Conservation (phyloP, 2,329 filamentous ascomycete genomes). For the Tolypocladium endophyticum region DNA sequence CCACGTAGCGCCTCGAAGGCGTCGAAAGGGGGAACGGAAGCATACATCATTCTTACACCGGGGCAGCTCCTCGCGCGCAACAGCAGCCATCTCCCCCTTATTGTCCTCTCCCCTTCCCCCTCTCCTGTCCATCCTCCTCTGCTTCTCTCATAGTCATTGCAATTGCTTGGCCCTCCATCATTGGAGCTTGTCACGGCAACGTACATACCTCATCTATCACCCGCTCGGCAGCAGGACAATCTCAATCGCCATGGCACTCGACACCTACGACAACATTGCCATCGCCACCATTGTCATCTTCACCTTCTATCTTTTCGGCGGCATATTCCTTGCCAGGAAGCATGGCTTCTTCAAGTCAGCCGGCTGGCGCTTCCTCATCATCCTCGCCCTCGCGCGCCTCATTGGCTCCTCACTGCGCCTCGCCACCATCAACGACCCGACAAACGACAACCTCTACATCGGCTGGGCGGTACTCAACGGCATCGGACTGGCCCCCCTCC, state of each 20-base stretch:
- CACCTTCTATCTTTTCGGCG: slow-evolving; percentile 15
- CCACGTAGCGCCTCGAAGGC: not conserved
- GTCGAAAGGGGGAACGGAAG: not conserved
- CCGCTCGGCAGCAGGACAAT: not conserved
- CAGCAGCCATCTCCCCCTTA: not conserved
- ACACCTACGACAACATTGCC: slow-evolving; percentile 19
- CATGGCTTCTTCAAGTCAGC: slow-evolving; percentile 46
- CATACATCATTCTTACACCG: not conserved
- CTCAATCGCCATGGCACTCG: slow-evolving; percentile 10
- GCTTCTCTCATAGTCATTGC: not conserved
- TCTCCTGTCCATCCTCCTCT: not conserved
- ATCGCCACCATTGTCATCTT: slow-evolving; percentile 21
- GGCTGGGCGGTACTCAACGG: slow-evolving; percentile 21
- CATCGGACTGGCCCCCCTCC: slow-evolving; percentile 30
- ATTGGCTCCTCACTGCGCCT: slow-evolving; percentile 37
- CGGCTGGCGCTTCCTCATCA: slow-evolving; percentile 49
- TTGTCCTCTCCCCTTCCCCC: not conserved
- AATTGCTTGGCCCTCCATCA: not conserved
- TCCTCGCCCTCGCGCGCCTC: slow-evolving; percentile 48
- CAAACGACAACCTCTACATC: slow-evolving; percentile 23
- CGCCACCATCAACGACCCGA: slow-evolving; percentile 37
- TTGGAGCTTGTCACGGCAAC: not conserved
- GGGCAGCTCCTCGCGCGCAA: not conserved
- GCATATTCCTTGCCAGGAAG: slow-evolving; percentile 31
- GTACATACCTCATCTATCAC: not conserved